Evolutionary conservation across 805 yeast species (phyloP).

Genomic region (Wickerhamomyces bisporus): DNA sequence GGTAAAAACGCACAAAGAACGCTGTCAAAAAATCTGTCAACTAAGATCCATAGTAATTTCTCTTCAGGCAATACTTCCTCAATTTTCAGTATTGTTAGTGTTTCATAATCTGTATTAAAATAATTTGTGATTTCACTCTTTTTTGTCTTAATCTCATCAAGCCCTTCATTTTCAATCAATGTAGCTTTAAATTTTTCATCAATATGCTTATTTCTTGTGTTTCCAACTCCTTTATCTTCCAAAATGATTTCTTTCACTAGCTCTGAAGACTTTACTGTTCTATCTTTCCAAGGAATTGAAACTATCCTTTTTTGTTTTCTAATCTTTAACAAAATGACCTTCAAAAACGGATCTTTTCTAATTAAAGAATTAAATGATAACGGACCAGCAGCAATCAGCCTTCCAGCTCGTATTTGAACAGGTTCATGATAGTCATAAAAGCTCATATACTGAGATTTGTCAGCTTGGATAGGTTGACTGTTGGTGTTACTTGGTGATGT

Average conservation of each 20-base stretch:
- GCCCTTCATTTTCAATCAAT: slow-evolving; percentile 32
- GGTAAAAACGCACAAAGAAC: slow-evolving; percentile 19
- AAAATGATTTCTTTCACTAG: slow-evolving; percentile 16
- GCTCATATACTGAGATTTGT: slow-evolving; percentile 15
- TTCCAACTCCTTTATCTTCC: slow-evolving; percentile 11
- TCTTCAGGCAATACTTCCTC: slow-evolving; percentile 20
- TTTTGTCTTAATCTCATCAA: slow-evolving; percentile 27
- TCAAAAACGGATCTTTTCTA: slow-evolving; percentile 27
- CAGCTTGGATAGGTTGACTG: too few relatives aligned
- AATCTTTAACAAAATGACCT: slow-evolving; percentile 20
- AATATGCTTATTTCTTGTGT: slow-evolving; percentile 8
- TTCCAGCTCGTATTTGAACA: slow-evolving; percentile 26
- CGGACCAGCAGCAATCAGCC: slow-evolving; percentile 29
- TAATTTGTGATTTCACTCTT: slow-evolving; percentile 6
- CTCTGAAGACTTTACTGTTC: slow-evolving; percentile 6
- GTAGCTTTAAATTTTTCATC: slow-evolving; percentile 28
- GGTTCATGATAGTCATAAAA: slow-evolving; percentile 28
- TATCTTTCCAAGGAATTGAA: slow-evolving; percentile 4
- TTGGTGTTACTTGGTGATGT: background rate
- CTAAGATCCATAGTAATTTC: slow-evolving; percentile 18
- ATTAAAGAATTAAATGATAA: slow-evolving; percentile 24
- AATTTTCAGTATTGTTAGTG: slow-evolving; percentile 16
- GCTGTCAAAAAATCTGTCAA: slow-evolving; percentile 18
- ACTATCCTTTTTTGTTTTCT: slow-evolving; percentile 23
- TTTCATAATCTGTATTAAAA: slow-evolving; percentile 12